Percentiles rank a stretch among this genome's conserved stretches.
Conservation (phyloP, 2,329 filamentous ascomycete genomes). For the Aureobasidium pullulans region DNA sequence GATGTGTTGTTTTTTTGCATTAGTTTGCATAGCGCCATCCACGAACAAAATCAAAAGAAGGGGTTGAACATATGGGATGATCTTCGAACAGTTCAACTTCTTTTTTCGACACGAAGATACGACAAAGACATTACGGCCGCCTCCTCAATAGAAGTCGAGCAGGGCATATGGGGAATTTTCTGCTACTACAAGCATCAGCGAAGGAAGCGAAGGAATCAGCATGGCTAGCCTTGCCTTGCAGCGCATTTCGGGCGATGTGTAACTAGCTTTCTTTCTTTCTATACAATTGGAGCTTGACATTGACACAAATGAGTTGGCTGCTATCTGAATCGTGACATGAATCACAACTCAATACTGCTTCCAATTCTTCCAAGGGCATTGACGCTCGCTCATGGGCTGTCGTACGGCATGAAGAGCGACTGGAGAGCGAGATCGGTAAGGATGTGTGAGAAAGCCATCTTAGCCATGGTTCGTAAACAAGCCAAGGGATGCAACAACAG, state of each 20-base stretch:
- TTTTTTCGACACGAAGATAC: slow-evolving; percentile 10
- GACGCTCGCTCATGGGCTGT: too few relatives aligned
- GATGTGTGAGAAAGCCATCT: too few relatives aligned
- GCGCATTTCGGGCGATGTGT: slow-evolving; percentile 3
- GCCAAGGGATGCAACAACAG: neutral
- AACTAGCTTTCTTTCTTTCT: neutral
- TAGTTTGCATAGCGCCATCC: neutral
- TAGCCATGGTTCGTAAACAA: neutral
- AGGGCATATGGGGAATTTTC: neutral
- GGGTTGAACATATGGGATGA: slow-evolving; percentile 1
- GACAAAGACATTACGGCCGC: slow-evolving; percentile 7
- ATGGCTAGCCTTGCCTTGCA: neutral
- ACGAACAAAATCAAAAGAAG: neutral
- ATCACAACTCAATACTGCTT: too few relatives aligned
- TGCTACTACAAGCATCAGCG: slow-evolving; percentile 10
- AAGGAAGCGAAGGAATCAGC: slow-evolving; percentile 2
- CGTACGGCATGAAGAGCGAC: too few relatives aligned
- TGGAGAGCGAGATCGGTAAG: too few relatives aligned
- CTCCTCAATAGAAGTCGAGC: slow-evolving; percentile 3
- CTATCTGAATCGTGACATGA: neutral
- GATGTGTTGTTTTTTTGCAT: neutral
- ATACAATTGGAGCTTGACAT: slow-evolving; percentile 1
- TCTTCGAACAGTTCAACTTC: neutral
- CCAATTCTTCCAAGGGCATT: too few relatives aligned
- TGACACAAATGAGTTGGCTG: neutral